Conservation (phyloP, 805 yeast genomes). For the Kodamaea neixiangensis region DNA sequence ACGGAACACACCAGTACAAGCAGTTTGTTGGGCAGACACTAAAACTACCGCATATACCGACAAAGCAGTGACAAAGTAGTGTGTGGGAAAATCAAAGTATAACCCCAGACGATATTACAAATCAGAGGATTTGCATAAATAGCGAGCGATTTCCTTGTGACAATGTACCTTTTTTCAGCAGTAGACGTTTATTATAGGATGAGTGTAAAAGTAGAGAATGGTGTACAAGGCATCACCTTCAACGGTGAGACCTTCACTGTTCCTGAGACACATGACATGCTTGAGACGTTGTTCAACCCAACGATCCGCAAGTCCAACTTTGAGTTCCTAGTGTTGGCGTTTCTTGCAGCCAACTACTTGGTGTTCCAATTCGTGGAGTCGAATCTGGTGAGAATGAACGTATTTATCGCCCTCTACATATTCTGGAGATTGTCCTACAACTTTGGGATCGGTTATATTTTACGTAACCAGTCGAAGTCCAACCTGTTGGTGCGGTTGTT, state of each 20-base stretch:
- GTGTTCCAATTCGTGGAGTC: slow-evolving; percentile 31
- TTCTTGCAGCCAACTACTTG: slow-evolving; percentile 31
- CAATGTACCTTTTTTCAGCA: not conserved
- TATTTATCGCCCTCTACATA: slow-evolving; percentile 57
- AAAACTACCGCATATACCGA: not conserved
- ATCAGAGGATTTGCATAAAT: not conserved
- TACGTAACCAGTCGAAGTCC: slow-evolving; percentile 65
- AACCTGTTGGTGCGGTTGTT: slow-evolving; percentile 57
- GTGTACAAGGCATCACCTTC: slow-evolving; percentile 43
- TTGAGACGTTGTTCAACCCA: slow-evolving; percentile 78
- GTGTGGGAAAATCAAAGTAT: not conserved
- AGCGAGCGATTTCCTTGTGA: not conserved
- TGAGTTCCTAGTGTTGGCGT: slow-evolving; percentile 58
- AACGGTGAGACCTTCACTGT: slow-evolving; percentile 46
- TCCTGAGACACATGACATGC: slow-evolving; percentile 81
- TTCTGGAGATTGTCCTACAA: slow-evolving; percentile 80
- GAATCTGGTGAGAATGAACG: slow-evolving; percentile 25
- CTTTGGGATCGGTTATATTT: slow-evolving; percentile 73
- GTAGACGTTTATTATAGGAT: slow-evolving; percentile 4
- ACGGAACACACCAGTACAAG: too few species aligned
- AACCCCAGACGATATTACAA: not conserved
- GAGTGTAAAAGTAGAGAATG: slow-evolving; percentile 3
- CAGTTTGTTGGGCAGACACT: not conserved
- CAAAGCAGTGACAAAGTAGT: not conserved
- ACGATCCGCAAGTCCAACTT: slow-evolving; percentile 64